Evolutionary conservation across 208 protist genomes (phyloP).

Genomic region (Crithidia expoeki): DNA sequence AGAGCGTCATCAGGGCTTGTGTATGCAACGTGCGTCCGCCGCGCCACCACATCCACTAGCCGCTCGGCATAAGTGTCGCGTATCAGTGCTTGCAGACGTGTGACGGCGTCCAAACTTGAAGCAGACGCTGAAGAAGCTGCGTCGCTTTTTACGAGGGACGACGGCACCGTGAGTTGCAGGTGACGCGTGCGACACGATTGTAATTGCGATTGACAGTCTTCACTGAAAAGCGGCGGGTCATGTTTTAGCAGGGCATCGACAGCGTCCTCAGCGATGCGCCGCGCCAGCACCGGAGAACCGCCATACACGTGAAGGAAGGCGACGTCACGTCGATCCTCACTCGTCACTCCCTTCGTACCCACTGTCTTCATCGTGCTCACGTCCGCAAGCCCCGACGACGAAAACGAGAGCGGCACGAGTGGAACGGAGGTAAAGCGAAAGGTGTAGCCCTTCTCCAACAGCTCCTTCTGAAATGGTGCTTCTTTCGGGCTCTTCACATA

Average conservation of each 20-base stretch:
- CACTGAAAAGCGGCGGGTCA: slow-evolving; percentile 23
- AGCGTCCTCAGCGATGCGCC: slow-evolving; percentile 60
- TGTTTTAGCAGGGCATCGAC: slow-evolving; percentile 49
- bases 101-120: slow-evolving; percentile 2
- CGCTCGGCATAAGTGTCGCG: slow-evolving; percentile 61
- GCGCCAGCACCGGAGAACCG: slow-evolving; percentile 55
- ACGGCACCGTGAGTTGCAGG: slow-evolving; percentile 31
- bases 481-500: slow-evolving; percentile 34
- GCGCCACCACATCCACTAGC: slow-evolving; percentile 71
- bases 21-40: slow-evolving; percentile 70
- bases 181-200: slow-evolving; percentile 39
- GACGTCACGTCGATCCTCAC: slow-evolving; percentile 5
- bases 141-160: background rate
- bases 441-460: slow-evolving; percentile 60
- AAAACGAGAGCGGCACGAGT: too few species aligned
- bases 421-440: slow-evolving; percentile 40
- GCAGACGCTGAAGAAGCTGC: background rate
- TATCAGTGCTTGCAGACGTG: slow-evolving; percentile 35
- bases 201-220: background rate
- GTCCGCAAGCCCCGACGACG: too few species aligned
- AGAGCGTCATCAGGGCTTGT: slow-evolving; percentile 76
- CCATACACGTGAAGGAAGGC: slow-evolving; percentile 76
- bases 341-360: background rate
- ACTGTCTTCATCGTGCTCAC: too few species aligned
- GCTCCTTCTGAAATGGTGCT: slow-evolving; percentile 47